Conservation (phyloP, 2,329 filamentous ascomycete species). For the Ceratocystis diversiconidia region DNA sequence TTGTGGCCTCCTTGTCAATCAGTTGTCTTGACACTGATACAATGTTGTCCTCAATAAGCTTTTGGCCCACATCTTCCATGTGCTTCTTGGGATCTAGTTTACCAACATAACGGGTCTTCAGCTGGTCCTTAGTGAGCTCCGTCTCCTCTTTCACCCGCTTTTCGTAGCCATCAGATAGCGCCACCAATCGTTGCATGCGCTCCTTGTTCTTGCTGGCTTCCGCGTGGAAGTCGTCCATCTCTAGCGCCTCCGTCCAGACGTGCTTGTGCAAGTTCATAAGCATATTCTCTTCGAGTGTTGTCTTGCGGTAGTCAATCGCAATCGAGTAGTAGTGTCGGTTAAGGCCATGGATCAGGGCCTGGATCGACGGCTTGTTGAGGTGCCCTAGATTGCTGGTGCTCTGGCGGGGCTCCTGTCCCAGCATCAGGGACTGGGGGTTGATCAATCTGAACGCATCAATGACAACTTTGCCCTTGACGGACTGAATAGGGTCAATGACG, state of each 20-base stretch:
- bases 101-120: constrained; percentile 97
- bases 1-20: constrained; percentile 97
- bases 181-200: constrained; percentile 72
- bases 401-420: constrained; percentile 93
- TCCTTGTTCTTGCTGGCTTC: constrained; percentile 81
- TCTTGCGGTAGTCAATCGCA: constrained; percentile 95
- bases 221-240: constrained; percentile 88
- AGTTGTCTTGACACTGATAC: constrained; percentile 96
- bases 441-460: constrained; percentile 98
- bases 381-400: constrained; percentile 96
- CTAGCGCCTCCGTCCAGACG: constrained; percentile 92
- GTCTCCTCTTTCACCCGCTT: constrained; percentile 98
- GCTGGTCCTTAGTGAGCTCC: constrained; percentile 87
- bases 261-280: constrained; percentile 99
- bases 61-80: constrained; percentile 87
- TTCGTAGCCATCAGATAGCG: constrained; percentile 88
- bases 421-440: constrained; percentile 93
- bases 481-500: constrained; percentile 96
- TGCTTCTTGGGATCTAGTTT: constrained; percentile 99
- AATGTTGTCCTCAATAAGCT: constrained; percentile 98
- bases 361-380: constrained; percentile 98
- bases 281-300: constrained; percentile 97
- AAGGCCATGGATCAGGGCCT: constrained; percentile 92
- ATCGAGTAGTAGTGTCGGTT: constrained; percentile 99
- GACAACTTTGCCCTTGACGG: constrained; percentile 98